Percentiles rank a stretch among this genome's conserved stretches.
Conservation (phyloP, 768 basidiomycete genomes). For the Leccinellum luteum region DNA sequence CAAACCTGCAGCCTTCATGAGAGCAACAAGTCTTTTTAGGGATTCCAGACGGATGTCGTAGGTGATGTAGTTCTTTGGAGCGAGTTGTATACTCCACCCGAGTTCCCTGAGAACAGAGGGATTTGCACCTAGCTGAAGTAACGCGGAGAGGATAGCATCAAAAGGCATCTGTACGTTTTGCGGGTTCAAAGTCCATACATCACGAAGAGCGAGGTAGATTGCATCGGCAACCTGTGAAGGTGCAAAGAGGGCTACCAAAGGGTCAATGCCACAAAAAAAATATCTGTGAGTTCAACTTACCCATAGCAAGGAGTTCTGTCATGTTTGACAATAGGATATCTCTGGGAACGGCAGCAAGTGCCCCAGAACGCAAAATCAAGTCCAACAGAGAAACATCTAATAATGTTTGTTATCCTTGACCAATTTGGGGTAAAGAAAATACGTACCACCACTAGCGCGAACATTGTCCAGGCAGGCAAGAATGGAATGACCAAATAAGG, state of each 20-base stretch:
- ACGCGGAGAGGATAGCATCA: conserved; percentile 34
- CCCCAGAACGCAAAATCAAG: conserved; percentile 42
- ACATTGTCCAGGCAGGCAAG: conserved; percentile 33
- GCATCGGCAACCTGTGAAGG: conserved; percentile 31
- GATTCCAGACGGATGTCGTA: conserved; percentile 28
- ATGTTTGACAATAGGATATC: conserved; percentile 31
- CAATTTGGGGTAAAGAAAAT: not conserved
- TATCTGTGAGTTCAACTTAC: conserved; percentile 25
- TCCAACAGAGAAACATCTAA: conserved; percentile 41
- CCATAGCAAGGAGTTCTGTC: conserved; percentile 42
- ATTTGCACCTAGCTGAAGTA: conserved; percentile 48
- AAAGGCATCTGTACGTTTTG: conserved; percentile 30
- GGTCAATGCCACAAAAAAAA: conserved; percentile 6
- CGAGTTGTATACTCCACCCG: conserved; percentile 26
- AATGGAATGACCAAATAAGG: conserved; percentile 25
- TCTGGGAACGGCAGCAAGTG: conserved; percentile 35
- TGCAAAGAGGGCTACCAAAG: conserved; percentile 16
- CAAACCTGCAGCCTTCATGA: conserved; percentile 46
- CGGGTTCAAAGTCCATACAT: conserved; percentile 29
- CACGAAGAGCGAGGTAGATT: conserved; percentile 33
- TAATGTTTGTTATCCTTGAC: not conserved
- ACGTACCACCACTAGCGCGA: conserved; percentile 35
- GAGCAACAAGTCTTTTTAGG: conserved; percentile 40
- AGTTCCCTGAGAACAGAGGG: conserved; percentile 33
- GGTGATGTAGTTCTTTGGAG: conserved; percentile 14